Conservation (phyloP, 306 rosid genomes). For the Cercis canadensis region DNA sequence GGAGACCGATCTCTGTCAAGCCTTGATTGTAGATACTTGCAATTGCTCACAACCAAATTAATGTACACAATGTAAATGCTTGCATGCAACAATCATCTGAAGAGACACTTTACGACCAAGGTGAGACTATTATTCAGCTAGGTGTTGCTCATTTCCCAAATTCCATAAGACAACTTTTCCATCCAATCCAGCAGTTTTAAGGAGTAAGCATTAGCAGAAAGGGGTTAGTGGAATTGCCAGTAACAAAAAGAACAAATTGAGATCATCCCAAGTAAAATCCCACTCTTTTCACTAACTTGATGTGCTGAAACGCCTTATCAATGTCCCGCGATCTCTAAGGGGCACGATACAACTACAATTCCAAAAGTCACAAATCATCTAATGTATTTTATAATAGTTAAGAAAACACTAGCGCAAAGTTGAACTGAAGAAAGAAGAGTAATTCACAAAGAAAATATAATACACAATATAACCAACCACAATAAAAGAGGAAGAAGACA, state of each 20-base stretch:
- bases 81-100: too few species aligned
- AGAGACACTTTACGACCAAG: too few species aligned
- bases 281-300: conserved; percentile 68
- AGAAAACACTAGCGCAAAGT: background rate
- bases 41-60: too few species aligned
- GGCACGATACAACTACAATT: conserved; percentile 76
- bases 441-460: conserved; percentile 19
- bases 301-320: conserved; percentile 84
- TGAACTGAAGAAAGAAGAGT: conserved; percentile 12
- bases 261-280: background rate
- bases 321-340: conserved; percentile 54
- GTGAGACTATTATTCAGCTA: conserved; percentile 58
- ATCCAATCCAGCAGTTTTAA: conserved; percentile 70
- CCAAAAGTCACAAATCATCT: conserved; percentile 33
- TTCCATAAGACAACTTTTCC: conserved; percentile 91
- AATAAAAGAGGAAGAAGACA: conserved; percentile 21
- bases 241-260: background rate
- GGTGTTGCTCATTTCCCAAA: conserved; percentile 79
- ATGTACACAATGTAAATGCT: too few species aligned
- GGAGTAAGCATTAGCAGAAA: conserved; percentile 20
- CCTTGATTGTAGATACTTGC: too few species aligned
- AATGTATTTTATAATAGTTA: background rate
- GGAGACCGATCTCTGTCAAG: too few species aligned
- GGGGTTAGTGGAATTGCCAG: background rate
- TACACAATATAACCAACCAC: conserved; percentile 2